Evolutionary conservation across 2,329 filamentous ascomycete species (phyloP), one percentile per base, ranked within the genome.

Genomic region (Hypoxylon sp.): DNA sequence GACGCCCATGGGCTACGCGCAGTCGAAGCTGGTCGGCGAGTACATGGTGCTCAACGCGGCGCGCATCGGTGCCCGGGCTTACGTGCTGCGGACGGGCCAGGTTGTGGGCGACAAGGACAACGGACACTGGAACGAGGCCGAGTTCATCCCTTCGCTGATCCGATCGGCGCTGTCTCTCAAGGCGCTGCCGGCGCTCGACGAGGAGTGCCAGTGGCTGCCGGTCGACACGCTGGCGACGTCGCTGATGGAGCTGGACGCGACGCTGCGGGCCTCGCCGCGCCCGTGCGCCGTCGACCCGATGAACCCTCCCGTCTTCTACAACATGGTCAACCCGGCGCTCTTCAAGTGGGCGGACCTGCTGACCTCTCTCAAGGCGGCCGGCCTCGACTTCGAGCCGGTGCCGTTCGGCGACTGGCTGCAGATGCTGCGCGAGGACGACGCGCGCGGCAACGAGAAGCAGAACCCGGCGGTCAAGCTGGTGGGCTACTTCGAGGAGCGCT

Each of bases 401-500:
- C 69, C 75, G 3, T 72, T 74, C 0, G 67, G 65, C 7, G 74
- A 80, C 55, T 82, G 80, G 80, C 67, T 83, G 21, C 60, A 66
- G 0, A 69, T 76, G 1, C 68, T 84, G 5, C 71, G 78, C 2
- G 72, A 61, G 2, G 81, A 78, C 0, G 74, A 81, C 43, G 71
- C 73, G 0, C 42, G 42, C 8, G 42, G 42, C 26, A 77, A 83
- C 46, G 76, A 79, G 0, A 58, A 72, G 4, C 69, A 62, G 13
- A 85, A 85, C 60, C 81, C 82, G 9, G 76, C 79, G 0, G 75
- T 83, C 60, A 84, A 83, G 67, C 72, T 84, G 1, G 57, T 83
- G 1, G 80, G 82, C 37, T 85, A 82, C 71, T 84, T 83, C 55
- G 70, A 74, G 1, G 20, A 41, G 38, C 38, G 38, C 1, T 41